Base-by-base conservation (phyloP, 768 basidiomycete species). In the Cyathus striatus region DNA sequence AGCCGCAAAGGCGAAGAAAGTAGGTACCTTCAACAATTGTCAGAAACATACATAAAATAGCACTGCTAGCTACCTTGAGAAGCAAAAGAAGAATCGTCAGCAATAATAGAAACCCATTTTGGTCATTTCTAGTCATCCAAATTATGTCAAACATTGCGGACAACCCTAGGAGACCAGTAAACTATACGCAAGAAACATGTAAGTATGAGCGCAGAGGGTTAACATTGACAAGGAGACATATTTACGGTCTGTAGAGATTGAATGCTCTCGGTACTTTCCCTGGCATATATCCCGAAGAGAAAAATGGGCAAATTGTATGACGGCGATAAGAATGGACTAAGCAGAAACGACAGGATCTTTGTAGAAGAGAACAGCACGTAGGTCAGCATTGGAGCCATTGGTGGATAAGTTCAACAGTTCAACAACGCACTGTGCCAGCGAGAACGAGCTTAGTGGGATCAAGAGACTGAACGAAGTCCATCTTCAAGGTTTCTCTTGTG, bases 301-400 rank as follows among this genome's bases (percentile, higher is more conserved):
- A 89, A 84, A 41, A 92, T 69, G n/a, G 90, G 81, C 17, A 92
- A 68, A 56, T 92, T 92, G 60, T 92, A 92, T 1, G 70, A 56
- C 2, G 88, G 85, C 1, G 78, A 63, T 0, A 66, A 49, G 55
- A 79, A 85, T 4, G 81, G 69, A 34, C 69, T 68, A 35, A 77
- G 64, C 36, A 72, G 38, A 48, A 86, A 82, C 12, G 86, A 81
- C 21, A 90, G 61, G 21, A 63, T 69, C 87, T 89, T 16, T 41
- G 41, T 3, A 32, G 23, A 2, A 17, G 32, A 14, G 10, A 38
- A 17, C 40, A n/a, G 9, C 13, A 40, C 21, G 17, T 18, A 22
- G 32, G 35, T 16, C 18, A 23, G 23, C 2, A 18, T n/a, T 23
- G 5, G 30, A 40, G 13, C 16, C n/a, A n/a, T n/a, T n/a, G 20